These are phyloP conservation scores for Lathyrus oleraceus DNA, from an alignment of 306 rosid genomes.

Conservation along the genomic window DNA sequence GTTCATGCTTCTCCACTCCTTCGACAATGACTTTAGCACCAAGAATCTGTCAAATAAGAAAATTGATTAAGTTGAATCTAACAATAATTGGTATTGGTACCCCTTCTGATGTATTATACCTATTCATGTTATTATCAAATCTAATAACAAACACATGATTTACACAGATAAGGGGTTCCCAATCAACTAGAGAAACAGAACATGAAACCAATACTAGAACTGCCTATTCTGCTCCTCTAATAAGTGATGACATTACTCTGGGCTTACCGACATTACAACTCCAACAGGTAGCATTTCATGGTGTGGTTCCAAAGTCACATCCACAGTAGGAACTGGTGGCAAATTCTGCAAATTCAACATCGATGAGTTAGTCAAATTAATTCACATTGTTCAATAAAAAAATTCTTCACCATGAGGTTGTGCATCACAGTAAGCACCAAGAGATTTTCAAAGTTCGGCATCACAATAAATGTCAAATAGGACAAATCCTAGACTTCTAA, in stretches of 20 bases:
- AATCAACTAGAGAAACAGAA: constrained; percentile 19
- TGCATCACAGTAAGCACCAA: constrained; percentile 1
- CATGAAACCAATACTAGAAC: constrained; percentile 6
- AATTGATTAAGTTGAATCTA: constrained; percentile 18
- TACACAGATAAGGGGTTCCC: constrained; percentile 18
- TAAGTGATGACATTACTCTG: neutral
- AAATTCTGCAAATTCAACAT: constrained; percentile 56
- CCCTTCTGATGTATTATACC: constrained; percentile 4
- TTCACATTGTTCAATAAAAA: constrained; percentile 1
- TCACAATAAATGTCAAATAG: neutral
- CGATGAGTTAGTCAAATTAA: constrained; percentile 1
- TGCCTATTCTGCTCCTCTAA: neutral
- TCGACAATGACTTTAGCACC: constrained; percentile 81
- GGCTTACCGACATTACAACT: constrained; percentile 77
- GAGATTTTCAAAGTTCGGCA: neutral
- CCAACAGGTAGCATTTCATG: constrained; percentile 79
- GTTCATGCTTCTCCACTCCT: constrained; percentile 79
- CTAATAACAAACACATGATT: neutral
- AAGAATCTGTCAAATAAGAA: constrained; percentile 53
- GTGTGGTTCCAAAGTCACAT: constrained; percentile 63
- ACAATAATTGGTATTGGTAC: neutral
- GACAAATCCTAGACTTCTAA: neutral
- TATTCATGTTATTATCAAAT: neutral
- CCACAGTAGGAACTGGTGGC: constrained; percentile 72
- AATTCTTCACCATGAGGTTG: neutral